Percentiles rank a stretch among this genome's conserved stretches.
Conservation (phyloP, 257 asterid species). For the Jacaranda copaia region DNA sequence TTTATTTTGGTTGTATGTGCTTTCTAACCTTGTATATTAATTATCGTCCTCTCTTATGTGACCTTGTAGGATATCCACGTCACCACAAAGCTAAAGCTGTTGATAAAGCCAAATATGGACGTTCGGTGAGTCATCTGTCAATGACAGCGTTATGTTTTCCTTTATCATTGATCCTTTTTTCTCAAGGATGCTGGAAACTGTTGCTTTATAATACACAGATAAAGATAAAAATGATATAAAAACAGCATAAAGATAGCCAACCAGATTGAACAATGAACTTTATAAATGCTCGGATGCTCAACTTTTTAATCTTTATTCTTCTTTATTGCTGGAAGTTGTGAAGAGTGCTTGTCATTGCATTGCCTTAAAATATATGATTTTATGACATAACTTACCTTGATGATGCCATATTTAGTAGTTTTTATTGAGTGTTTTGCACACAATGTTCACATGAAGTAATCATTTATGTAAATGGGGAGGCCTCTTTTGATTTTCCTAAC, state of each 20-base stretch:
- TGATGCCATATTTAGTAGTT: not conserved
- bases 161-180: not conserved
- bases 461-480: not conserved
- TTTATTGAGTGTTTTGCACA: not conserved
- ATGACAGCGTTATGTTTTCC: not conserved
- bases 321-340: not conserved
- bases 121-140: constrained; percentile 56
- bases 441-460: not conserved
- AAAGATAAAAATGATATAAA: not conserved
- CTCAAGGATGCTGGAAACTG: constrained; percentile 17
- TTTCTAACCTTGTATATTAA: constrained; percentile 19
- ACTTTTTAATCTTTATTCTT: not conserved
- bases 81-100: constrained; percentile 54
- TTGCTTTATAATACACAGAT: not conserved
- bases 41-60: not conserved
- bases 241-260: not conserved
- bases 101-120: constrained; percentile 65
- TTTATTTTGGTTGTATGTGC: constrained; percentile 2
- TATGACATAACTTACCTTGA: not conserved
- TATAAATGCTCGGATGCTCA: not conserved
- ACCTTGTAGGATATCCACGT: constrained; percentile 62
- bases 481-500: not conserved
- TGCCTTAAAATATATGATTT: not conserved
- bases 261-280: not conserved
- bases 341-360: not conserved